A percentile compares a stretch with the other conserved stretches of the same genome.
These are phyloP conservation scores for Cylindrotheca closterium DNA, from an alignment of 108 stramenopile genomes.

Conservation along the genomic window DNA sequence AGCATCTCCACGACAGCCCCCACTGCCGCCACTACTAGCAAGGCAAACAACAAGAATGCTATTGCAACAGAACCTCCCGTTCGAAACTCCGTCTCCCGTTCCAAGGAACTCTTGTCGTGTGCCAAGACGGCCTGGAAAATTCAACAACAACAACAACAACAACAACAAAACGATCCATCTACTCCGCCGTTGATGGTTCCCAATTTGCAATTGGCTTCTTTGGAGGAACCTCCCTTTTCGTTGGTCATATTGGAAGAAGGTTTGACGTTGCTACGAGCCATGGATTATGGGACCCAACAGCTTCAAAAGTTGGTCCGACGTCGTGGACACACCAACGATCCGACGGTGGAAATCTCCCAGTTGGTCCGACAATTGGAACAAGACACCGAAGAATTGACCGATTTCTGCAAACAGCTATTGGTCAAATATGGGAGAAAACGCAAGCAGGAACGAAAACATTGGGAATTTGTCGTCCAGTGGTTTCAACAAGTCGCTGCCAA, in stretches of 20 bases:
- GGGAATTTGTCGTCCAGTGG: slow-evolving; percentile 60
- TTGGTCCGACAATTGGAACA: slow-evolving; percentile 57
- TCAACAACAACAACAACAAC: slow-evolving; percentile 35
- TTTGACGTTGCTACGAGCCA: slow-evolving; percentile 44
- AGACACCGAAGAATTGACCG: slow-evolving; percentile 60
- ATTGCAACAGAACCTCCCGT: too few species aligned
- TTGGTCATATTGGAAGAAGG: slow-evolving; percentile 55
- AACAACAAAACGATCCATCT: slow-evolving; percentile 12
- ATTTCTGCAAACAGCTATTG: slow-evolving; percentile 33
- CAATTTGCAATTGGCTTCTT: slow-evolving; percentile 18
- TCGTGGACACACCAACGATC: slow-evolving; percentile 85
- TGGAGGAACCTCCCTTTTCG: slow-evolving; percentile 9
- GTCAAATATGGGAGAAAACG: slow-evolving; percentile 15
- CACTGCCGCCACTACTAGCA: too few species aligned
- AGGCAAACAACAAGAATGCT: too few species aligned
- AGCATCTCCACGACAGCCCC: too few species aligned
- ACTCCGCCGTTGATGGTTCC: slow-evolving; percentile 4
- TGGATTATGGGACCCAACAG: slow-evolving; percentile 58
- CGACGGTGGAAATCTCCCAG: slow-evolving; percentile 64
- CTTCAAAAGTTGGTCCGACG: slow-evolving; percentile 65
- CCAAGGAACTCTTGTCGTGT: slow-evolving; percentile 71
- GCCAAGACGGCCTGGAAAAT: slow-evolving; percentile 79
- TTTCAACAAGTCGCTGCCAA: slow-evolving; percentile 57
- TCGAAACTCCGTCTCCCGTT: slow-evolving; percentile 62
- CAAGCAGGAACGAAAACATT: slow-evolving; percentile 60